Evolutionary conservation across 805 yeast genomes (phyloP), one percentile per base, ranked within the genome.

Genomic region (Suhomyces sp.): DNA sequence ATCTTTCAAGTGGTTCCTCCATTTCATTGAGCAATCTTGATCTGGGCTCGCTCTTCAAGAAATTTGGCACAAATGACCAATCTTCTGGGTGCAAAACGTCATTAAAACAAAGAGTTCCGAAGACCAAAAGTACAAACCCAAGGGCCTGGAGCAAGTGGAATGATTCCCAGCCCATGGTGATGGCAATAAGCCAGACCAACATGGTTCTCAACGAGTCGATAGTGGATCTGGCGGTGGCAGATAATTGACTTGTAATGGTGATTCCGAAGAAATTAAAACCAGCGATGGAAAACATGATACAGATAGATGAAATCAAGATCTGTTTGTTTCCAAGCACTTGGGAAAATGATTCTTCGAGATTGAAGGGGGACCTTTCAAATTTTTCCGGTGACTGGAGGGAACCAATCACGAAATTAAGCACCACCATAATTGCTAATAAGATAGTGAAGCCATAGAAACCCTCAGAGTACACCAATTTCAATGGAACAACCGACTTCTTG

Each of bases 191-290:
- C 95, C 95, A 85, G 12, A 85, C 90, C 18, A 82, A 58, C 16
- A 83, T 58, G 0, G 93, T 84, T 44, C 95, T 70, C 40, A 84
- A 80, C 0, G 88, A 80, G 51, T 85, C 95, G 33, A 85, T 74
- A 2, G 93, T 85, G 15, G 88, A 79, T 51, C 93, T 68, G 2
- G 90, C 72, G 1, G 95, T 84, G 21, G 95, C 93, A 34, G 83
- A 79, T 31, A 84, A 53, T 29, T 62, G 60, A 32, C 74, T 69
- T 2, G 95, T 85, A 24, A 85, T 62, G 6, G 86, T 71, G 25
- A 83, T 72, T 2, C 95, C 95, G 48, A 79, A 79, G 55, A 70
- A 80, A 57, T 85, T 85, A 71, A 85, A 85, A 4, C 72, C 48
- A 2, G 88, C 77, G 42, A 85, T 84, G 6, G 84, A 81, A 2